Evolutionary conservation across 257 asterid genomes (phyloP).

Genomic region (Solanum bukasovii): DNA sequence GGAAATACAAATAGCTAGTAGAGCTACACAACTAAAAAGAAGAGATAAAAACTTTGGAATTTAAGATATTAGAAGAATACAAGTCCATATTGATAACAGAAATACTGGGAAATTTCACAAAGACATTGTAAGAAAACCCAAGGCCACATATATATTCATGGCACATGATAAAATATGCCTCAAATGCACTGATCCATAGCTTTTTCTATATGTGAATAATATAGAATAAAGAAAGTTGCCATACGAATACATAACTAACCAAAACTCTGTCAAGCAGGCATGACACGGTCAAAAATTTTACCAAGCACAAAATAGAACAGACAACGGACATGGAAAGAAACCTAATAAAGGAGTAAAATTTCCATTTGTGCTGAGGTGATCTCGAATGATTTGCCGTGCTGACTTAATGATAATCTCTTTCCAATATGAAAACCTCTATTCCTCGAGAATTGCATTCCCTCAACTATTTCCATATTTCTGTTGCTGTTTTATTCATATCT

Average conservation of each 20-base stretch:
- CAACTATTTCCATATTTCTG: slow-evolving; percentile 36
- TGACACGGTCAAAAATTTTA: background rate
- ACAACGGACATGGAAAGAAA: background rate
- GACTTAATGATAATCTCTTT: background rate
- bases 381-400: background rate
- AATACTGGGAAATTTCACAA: background rate
- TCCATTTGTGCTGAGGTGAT: background rate
- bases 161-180: background rate
- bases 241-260: background rate
- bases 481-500: slow-evolving; percentile 55
- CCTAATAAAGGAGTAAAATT: background rate
- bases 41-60: background rate
- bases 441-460: slow-evolving; percentile 24
- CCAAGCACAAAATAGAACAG: background rate
- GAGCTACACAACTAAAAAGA: background rate
- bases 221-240: background rate
- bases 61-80: background rate
- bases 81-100: background rate
- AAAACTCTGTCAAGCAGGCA: background rate
- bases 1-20: background rate
- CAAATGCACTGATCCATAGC: background rate
- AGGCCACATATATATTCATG: background rate
- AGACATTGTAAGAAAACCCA: background rate
- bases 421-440: slow-evolving; percentile 5
- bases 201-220: background rate